Evolutionary conservation across 202 grass and related monocot species (phyloP), one percentile per base, ranked within the genome.

Genomic region (Miscanthus sacchariflorus): DNA sequence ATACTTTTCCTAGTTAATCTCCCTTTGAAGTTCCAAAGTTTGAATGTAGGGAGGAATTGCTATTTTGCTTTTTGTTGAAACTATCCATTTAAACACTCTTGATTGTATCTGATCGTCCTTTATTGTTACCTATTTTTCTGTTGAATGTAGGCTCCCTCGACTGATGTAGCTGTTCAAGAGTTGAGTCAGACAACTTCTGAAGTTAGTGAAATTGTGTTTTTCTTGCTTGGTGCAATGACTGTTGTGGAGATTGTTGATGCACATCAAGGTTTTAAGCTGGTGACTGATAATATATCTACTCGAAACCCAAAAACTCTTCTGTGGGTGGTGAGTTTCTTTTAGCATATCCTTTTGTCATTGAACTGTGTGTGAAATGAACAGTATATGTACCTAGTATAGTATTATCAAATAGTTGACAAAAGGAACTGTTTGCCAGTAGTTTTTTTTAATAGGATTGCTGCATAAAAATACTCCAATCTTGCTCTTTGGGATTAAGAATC

Each of bases 201-300:
- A 96, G 96, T 96, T 80, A 99, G 96, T 94, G 92, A 99, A 89
- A 96, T 99, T 81, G 96, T 99, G 1, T 99, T 96, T 83, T 99
- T 99, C 91, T 94, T 99, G 89, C 91, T 99, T 86, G 96, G 94
- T 89, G 92, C 96, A 88, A 99, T 99, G 96, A 95, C 96, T 13
- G 92, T 96, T 86, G 96, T 99, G 64, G 96, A 99, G 81, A 96
- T 96, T 94, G 91, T 99, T 83, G 96, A 96, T 96, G 94, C 96
- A 75, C 96, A 99, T 90, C 94, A 96, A 91, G 94, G 96, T 78
- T 99, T 99, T 88, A 99, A 99, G 86, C 70, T 99, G n/a, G 89
- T 99, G 83, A 99, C 96, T 72, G 94, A 99, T 83, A 98, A 92
- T 81, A 96, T 99, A 87, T 96, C 96, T 77, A 99, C 96, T 84